Conservation (phyloP, 345 rosid species). For the Eucalyptus erythrocorys region DNA sequence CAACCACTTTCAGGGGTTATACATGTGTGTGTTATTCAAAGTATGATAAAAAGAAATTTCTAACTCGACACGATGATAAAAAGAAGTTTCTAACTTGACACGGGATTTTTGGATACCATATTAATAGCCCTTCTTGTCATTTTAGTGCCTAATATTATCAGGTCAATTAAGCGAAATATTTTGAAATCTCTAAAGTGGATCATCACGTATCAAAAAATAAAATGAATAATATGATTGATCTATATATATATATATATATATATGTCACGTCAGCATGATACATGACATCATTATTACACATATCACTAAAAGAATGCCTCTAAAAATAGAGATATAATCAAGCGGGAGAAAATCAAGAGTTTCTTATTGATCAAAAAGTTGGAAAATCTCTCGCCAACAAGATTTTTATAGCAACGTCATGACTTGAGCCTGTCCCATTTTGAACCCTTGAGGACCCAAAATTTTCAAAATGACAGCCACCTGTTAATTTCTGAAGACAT, state of each 20-base stretch:
- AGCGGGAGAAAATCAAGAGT: background rate
- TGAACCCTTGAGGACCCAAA: background rate
- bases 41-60: too few species aligned
- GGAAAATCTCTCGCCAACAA: background rate
- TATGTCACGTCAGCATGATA: fast-evolving
- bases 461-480: background rate
- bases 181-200: background rate
- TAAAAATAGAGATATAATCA: background rate
- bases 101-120: background rate
- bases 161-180: background rate
- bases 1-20: background rate
- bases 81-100: background rate
- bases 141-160: background rate
- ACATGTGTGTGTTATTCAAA: background rate
- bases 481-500: background rate
- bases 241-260: background rate
- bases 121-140: background rate
- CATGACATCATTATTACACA: background rate
- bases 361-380: background rate
- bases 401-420: background rate
- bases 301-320: background rate
- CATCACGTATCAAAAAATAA: background rate
- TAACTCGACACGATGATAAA: too few species aligned
- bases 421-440: background rate
- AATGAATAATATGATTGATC: too few species aligned